phyloP scores from a whole-genome alignment of 208 protist genomes.

The Endotrypanum monterogeii region DNA sequence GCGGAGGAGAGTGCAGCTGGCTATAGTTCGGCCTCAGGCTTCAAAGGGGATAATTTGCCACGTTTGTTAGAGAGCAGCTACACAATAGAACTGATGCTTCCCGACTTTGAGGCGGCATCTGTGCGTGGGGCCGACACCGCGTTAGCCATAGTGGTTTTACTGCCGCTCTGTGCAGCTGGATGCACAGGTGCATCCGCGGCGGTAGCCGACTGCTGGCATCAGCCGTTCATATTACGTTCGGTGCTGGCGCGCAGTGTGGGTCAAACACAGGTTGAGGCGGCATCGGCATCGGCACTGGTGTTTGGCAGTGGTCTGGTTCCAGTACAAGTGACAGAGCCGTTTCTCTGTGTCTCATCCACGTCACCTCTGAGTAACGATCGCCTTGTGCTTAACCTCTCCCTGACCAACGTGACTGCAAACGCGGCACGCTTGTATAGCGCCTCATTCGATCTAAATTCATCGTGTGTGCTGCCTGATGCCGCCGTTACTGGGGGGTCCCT shows the following conservation, averaged over 20 bases:
- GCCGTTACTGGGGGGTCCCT: constrained; percentile 4
- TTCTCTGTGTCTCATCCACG: constrained; percentile 53
- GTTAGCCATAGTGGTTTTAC: constrained; percentile 30
- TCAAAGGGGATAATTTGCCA: constrained; percentile 1
- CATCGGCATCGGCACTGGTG: constrained; percentile 22
- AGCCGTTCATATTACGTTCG: constrained; percentile 27
- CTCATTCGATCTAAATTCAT: constrained; percentile 72
- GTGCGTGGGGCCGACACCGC: constrained; percentile 23
- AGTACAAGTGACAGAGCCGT: constrained; percentile 32
- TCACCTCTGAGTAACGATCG: constrained; percentile 55
- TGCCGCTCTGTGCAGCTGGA: constrained; percentile 19
- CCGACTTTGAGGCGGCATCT: constrained; percentile 23
- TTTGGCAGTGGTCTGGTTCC: constrained; percentile 55
- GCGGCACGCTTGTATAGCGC: constrained; percentile 52
- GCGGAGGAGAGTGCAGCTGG: constrained; percentile 5
- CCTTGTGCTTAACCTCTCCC: constrained; percentile 60
- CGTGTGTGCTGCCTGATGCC: constrained; percentile 33
- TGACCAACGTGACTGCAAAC: constrained; percentile 50
- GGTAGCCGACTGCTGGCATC: neutral
- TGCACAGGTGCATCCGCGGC: neutral
- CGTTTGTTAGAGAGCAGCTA: constrained; percentile 25
- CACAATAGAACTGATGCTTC: constrained; percentile 28
- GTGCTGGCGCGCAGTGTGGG: constrained; percentile 33
- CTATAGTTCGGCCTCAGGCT: neutral
- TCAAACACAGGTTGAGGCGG: constrained; percentile 30